Conservation (phyloP, 768 basidiomycete genomes). For the Sarcodon aspratus region DNA sequence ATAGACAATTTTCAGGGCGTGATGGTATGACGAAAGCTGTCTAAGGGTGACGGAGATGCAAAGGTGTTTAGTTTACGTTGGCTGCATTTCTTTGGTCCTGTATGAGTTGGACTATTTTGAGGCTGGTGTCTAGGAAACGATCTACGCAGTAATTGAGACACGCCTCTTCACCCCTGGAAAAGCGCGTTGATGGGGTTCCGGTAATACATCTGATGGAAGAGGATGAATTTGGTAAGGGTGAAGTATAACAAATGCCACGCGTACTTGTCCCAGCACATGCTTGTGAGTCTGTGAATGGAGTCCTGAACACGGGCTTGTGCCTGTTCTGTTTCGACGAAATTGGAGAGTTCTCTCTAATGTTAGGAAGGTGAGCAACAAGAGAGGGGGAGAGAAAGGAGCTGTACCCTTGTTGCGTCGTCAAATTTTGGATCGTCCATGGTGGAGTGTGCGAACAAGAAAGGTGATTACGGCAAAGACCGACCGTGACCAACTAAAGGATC, state of each 20-base stretch:
- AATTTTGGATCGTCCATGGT: conserved; percentile 41
- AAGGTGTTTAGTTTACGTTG: conserved; percentile 1
- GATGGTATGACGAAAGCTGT: background rate
- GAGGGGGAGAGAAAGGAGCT: conserved; percentile 7
- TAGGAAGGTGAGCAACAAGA: conserved; percentile 3
- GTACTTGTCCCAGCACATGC: conserved; percentile 90
- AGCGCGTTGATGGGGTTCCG: conserved; percentile 63
- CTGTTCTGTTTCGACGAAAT: conserved; percentile 76
- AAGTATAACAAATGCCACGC: conserved; percentile 14
- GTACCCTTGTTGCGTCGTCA: conserved; percentile 70
- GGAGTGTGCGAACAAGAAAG: conserved; percentile 5
- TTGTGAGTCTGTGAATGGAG: conserved; percentile 67
- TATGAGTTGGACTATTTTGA: conserved; percentile 68
- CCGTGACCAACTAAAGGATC: background rate
- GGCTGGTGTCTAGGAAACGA: conserved; percentile 78
- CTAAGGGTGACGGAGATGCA: background rate
- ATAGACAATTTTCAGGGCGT: conserved; percentile 8
- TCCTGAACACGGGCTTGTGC: conserved; percentile 61
- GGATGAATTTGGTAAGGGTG: conserved; percentile 1
- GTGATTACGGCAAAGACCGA: conserved; percentile 1
- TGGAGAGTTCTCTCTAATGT: conserved; percentile 67
- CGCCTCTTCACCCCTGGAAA: conserved; percentile 67
- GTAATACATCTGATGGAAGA: conserved; percentile 57
- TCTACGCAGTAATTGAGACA: conserved; percentile 89
- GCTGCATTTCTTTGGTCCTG: conserved; percentile 33